Percentiles rank a stretch among this genome's conserved stretches.
Evolutionary conservation across 257 asterid genomes (phyloP).

Genomic region (Solanum dulcamara): DNA sequence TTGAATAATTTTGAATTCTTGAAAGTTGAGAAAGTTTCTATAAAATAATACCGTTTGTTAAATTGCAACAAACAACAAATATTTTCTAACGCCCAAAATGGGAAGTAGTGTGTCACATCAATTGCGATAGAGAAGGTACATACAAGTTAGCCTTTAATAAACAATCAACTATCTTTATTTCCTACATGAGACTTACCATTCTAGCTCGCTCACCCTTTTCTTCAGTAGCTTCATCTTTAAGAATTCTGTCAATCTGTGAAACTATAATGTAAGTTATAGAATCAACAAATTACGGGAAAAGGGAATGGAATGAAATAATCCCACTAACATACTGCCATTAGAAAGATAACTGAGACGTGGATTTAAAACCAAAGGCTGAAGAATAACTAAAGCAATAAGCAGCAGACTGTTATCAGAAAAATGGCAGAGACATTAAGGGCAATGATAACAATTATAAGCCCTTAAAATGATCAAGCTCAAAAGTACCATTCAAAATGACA

Average conservation of each 20-base stretch:
- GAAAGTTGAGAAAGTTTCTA: background rate
- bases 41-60: background rate
- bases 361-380: background rate
- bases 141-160: background rate
- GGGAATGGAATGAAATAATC: background rate
- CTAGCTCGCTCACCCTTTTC: constrained; percentile 93
- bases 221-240: constrained; percentile 87
- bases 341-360: background rate
- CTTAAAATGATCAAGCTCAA: background rate
- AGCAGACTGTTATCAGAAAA: background rate
- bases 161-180: background rate
- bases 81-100: background rate
- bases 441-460: background rate
- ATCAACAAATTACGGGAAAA: background rate
- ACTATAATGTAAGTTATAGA: background rate
- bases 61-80: background rate
- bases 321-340: background rate
- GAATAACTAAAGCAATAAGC: background rate
- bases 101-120: no score
- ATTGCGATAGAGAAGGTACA: background rate
- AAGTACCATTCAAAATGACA: background rate
- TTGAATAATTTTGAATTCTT: background rate
- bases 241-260: constrained; percentile 41
- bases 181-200: constrained; percentile 43
- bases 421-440: background rate